Conservation (phyloP, 192 early-diverging fungal species). For the Backusella macrospora region DNA sequence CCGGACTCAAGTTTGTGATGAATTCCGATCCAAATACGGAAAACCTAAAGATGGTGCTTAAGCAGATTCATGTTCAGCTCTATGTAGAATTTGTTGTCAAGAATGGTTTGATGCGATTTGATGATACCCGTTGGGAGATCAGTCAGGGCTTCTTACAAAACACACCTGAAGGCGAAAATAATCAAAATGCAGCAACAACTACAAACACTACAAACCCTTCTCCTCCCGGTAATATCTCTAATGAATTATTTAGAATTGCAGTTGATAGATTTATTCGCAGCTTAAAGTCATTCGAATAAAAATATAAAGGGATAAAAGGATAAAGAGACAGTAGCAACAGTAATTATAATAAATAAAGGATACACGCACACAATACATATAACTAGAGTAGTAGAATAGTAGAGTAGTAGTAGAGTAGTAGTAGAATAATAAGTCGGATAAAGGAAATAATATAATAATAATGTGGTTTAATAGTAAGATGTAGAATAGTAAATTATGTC, state of each 20-base stretch:
- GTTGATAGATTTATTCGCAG: slow-evolving; percentile 58
- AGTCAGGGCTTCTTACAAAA: slow-evolving; percentile 29
- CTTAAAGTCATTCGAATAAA: slow-evolving; percentile 55
- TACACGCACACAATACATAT: too few relatives aligned
- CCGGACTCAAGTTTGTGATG: slow-evolving; percentile 86
- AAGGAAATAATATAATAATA: neutral
- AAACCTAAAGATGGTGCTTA: slow-evolving; percentile 69
- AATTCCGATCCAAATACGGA: slow-evolving; percentile 76
- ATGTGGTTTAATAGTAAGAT: neutral
- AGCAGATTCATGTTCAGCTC: slow-evolving; percentile 81
- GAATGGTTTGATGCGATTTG: slow-evolving; percentile 75
- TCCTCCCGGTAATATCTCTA: slow-evolving; percentile 53
- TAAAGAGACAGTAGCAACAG: neutral
- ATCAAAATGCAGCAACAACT: slow-evolving; percentile 12
- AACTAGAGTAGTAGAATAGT: too few relatives aligned
- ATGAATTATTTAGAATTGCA: slow-evolving; percentile 55
- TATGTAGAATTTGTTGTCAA: slow-evolving; percentile 95
- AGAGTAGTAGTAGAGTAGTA: too few relatives aligned
- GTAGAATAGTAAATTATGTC: neutral
- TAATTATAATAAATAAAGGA: neutral
- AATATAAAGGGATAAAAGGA: neutral
- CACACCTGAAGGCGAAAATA: neutral
- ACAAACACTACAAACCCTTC: neutral
- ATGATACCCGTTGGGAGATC: slow-evolving; percentile 54
- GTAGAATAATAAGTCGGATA: too few relatives aligned